Conservation (phyloP, 768 basidiomycete species). For the Saitozyma sp. region DNA sequence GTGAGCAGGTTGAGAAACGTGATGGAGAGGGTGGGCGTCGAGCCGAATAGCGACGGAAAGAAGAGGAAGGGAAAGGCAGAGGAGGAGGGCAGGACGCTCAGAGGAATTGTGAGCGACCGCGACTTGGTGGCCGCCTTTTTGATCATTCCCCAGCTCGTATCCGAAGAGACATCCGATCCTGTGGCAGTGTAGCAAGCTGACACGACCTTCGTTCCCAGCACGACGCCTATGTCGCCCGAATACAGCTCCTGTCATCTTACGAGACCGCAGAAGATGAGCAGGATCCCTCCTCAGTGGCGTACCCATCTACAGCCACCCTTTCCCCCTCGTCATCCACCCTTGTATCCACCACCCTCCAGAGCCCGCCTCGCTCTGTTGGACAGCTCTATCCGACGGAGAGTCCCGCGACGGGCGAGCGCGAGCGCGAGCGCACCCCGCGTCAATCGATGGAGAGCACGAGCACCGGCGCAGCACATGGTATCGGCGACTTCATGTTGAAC, state of each 20-base stretch:
- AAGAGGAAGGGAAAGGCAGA: slow-evolving; percentile 27
- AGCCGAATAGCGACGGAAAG: slow-evolving; percentile 15
- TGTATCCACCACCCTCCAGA: no score
- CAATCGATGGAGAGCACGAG: slow-evolving; percentile 27
- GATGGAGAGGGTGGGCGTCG: slow-evolving; percentile 50
- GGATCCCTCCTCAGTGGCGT: slow-evolving; percentile 2
- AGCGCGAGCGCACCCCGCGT: slow-evolving; percentile 27
- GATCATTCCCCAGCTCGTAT: no score
- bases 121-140: background rate
- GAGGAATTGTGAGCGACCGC: slow-evolving; percentile 47
- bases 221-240: slow-evolving; percentile 51
- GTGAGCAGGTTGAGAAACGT: slow-evolving; percentile 43
- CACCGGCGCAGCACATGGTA: slow-evolving; percentile 18
- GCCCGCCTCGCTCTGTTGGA: no score
- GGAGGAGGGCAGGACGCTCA: slow-evolving; percentile 49
- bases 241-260: slow-evolving; percentile 40
- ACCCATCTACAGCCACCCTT: slow-evolving; percentile 16
- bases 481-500: slow-evolving; percentile 34
- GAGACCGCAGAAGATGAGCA: slow-evolving; percentile 10
- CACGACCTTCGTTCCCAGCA: slow-evolving; percentile 33
- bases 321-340: background rate
- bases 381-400: no score
- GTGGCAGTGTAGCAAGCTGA: no score
- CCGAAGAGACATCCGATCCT: no score
- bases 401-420: no score